Percentiles rank a stretch among this genome's conserved stretches.
These are phyloP conservation scores for Verticillium klebahnii DNA, from an alignment of 2,329 filamentous ascomycete genomes.

Conservation along the genomic window DNA sequence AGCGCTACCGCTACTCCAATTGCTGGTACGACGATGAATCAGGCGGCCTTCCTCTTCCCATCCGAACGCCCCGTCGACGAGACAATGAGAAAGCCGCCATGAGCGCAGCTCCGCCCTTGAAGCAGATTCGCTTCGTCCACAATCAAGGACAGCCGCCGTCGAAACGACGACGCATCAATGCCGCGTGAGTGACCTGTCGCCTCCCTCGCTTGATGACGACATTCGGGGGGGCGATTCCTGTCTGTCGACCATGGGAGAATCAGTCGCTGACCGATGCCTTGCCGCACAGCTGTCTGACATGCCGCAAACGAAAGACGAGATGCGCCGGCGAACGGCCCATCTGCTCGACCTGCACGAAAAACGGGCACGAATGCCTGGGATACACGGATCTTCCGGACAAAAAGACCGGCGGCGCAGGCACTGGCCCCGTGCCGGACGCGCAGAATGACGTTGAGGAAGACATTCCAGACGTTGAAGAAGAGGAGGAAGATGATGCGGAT, in stretches of 20 bases:
- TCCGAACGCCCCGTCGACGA: not conserved
- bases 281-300: constrained; percentile 59
- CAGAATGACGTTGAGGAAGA: not conserved
- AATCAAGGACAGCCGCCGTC: constrained; percentile 77
- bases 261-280: not conserved
- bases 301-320: constrained; percentile 70
- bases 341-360: constrained; percentile 69
- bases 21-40: not conserved
- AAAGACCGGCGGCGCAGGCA: constrained; percentile 21
- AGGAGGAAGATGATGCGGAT: constrained; percentile 27
- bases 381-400: constrained; percentile 54
- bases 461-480: constrained; percentile 19
- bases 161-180: constrained; percentile 73
- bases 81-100: constrained; percentile 18
- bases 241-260: not conserved
- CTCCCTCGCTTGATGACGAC: constrained; percentile 4
- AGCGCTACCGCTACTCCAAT: not conserved
- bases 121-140: constrained; percentile 74
- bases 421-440: not conserved
- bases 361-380: constrained; percentile 64
- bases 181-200: constrained; percentile 54
- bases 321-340: constrained; percentile 69
- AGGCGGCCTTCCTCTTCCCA: not conserved
- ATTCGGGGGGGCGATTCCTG: constrained; percentile 6
- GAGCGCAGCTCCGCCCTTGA: constrained; percentile 40